Conservation (phyloP, 768 basidiomycete species). For the Guyanaporus albipodus region DNA sequence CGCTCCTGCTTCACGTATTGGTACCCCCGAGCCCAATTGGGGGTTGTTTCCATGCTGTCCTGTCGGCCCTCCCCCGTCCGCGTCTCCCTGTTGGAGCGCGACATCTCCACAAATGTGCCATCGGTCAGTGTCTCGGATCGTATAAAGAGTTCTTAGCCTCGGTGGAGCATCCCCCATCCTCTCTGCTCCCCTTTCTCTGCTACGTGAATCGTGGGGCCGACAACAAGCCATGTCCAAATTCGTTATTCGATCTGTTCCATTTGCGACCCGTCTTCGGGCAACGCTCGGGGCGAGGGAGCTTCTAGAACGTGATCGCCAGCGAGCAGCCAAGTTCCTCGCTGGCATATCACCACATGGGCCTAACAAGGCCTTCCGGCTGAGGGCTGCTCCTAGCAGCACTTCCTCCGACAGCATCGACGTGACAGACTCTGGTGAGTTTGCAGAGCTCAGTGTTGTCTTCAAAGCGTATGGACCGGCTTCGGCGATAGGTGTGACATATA, state of each 20-base stretch:
- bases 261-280: conserved; percentile 40
- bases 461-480: not conserved
- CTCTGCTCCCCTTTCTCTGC: not conserved
- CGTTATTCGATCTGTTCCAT: conserved; percentile 39
- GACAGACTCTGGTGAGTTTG: conserved; percentile 45
- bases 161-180: not conserved
- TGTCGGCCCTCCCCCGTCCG: not conserved
- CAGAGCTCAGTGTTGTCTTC: not conserved
- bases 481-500: conserved; percentile 48
- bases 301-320: conserved; percentile 48
- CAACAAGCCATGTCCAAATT: conserved; percentile 34
- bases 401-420: conserved; percentile 43
- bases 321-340: conserved; percentile 53
- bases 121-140: not conserved
- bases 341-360: conserved; percentile 56
- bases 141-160: conserved; percentile 18
- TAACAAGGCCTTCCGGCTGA: conserved; percentile 24
- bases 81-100: too few species aligned
- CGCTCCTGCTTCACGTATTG: too few species aligned
- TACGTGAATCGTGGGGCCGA: not conserved
- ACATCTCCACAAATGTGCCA: too few species aligned
- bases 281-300: conserved; percentile 43
- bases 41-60: not conserved
- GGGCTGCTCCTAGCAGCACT: conserved; percentile 4
- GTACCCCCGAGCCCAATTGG: not conserved